Evolutionary conservation across 78 protist genomes (phyloP).

Genomic region (Ministeria vibrans): DNA sequence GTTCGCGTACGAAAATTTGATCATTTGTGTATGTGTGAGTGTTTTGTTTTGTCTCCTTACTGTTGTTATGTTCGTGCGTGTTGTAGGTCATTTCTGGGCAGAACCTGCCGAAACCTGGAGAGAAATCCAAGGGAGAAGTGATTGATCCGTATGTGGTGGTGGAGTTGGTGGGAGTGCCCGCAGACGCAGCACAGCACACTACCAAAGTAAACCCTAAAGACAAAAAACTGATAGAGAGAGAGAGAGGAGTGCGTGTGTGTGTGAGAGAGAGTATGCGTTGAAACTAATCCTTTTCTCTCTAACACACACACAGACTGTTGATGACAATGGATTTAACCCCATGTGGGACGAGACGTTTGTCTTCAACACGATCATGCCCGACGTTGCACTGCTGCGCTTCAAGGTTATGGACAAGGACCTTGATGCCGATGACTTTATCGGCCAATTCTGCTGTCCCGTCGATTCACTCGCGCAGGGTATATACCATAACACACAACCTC

Average conservation of each 20-base stretch:
- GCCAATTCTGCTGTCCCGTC: no score
- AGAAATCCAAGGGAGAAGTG: conserved; percentile 14
- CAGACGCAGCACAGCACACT: neutral
- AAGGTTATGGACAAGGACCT: neutral
- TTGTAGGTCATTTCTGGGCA: neutral
- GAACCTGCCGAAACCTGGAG: conserved; percentile 24
- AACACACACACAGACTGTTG: neutral
- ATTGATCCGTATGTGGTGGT: conserved; percentile 41
- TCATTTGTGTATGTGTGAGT: no score
- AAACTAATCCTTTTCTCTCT: neutral
- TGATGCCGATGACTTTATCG: neutral
- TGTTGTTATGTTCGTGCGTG: neutral
- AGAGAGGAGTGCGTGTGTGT: neutral
- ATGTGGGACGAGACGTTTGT: conserved; percentile 2
- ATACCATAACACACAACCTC: no score
- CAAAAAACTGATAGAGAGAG: neutral
- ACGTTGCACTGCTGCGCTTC: conserved; percentile 16
- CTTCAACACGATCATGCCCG: neutral
- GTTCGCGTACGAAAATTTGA: no score
- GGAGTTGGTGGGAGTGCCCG: neutral
- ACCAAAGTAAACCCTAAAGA: neutral
- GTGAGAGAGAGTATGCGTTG: neutral
- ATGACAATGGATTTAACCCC: conserved; percentile 49
- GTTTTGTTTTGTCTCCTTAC: neutral
- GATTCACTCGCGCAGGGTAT: no score